These are phyloP conservation scores for Hanseniaspora mollemarum DNA, from an alignment of 805 yeast genomes.

Conservation along the genomic window DNA sequence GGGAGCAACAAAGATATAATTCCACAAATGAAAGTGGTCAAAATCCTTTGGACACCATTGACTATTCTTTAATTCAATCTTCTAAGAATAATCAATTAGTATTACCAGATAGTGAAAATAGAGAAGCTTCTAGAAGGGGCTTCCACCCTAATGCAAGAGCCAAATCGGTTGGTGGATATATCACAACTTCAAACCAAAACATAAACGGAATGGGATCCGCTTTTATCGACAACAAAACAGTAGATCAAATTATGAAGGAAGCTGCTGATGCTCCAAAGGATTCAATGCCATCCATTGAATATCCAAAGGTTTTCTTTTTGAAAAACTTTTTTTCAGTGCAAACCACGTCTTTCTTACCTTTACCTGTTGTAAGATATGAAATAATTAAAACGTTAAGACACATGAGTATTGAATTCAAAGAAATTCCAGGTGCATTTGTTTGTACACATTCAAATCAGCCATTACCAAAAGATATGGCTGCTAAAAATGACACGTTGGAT, in stretches of 20 bases:
- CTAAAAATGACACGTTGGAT: conserved; percentile 10
- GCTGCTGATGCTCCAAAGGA: conserved; percentile 56
- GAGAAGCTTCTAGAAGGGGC: conserved; percentile 26
- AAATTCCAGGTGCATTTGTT: conserved; percentile 86
- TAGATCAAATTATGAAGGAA: conserved; percentile 38
- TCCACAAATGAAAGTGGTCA: conserved; percentile 18
- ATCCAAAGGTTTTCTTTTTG: conserved; percentile 77
- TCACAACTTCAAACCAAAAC: no score
- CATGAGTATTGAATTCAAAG: conserved; percentile 70
- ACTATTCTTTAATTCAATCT: no score
- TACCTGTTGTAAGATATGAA: conserved; percentile 77
- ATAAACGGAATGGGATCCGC: conserved; percentile 3
- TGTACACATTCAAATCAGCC: conserved; percentile 52
- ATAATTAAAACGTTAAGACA: conserved; percentile 64
- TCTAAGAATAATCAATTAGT: conserved; percentile 22
- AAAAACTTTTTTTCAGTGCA: conserved; percentile 92
- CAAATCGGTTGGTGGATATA: conserved; percentile 68
- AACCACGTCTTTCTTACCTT: conserved; percentile 84
- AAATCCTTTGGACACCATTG: no score
- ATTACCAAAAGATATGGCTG: conserved; percentile 18
- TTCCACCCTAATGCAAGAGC: conserved; percentile 79
- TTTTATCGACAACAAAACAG: conserved; percentile 26
- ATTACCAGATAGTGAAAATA: no score
- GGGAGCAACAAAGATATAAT: conserved; percentile 21
- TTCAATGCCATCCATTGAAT: conserved; percentile 87